These are phyloP conservation scores for Claviceps humidiphila DNA, from an alignment of 2,329 filamentous ascomycete genomes.

Conservation along the genomic window DNA sequence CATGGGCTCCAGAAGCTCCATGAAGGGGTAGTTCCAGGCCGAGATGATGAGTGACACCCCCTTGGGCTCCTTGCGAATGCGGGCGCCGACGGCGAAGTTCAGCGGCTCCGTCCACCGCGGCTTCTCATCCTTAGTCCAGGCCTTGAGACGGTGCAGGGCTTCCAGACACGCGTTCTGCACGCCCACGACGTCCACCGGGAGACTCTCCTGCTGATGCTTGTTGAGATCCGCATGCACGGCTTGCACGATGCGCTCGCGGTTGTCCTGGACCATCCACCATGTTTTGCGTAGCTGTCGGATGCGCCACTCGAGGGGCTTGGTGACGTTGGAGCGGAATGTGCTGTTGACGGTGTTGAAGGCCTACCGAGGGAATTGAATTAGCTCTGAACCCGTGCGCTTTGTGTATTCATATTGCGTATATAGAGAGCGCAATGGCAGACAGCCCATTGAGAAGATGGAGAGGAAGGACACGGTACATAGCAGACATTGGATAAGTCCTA, in stretches of 20 bases:
- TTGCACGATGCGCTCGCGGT: constrained; percentile 18
- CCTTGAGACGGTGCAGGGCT: constrained; percentile 24
- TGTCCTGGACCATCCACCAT: constrained; percentile 28
- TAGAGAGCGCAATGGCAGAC: too few species aligned
- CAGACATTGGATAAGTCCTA: too few species aligned
- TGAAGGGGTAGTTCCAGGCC: constrained; percentile 33
- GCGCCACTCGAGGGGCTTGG: constrained; percentile 25
- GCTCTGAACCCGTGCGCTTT: not conserved
- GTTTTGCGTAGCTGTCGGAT: constrained; percentile 27
- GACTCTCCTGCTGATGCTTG: constrained; percentile 20
- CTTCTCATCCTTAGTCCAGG: constrained; percentile 25
- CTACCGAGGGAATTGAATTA: not conserved
- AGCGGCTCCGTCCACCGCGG: constrained; percentile 15
- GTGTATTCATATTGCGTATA: too few species aligned
- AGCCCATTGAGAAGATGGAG: too few species aligned
- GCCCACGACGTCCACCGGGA: constrained; percentile 16
- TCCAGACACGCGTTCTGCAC: constrained; percentile 23
- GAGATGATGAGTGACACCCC: constrained; percentile 31
- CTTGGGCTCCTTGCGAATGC: constrained; percentile 28
- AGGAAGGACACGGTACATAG: too few species aligned
- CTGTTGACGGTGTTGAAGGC: constrained; percentile 3
- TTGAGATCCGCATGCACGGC: constrained; percentile 23
- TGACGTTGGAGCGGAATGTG: constrained; percentile 12
- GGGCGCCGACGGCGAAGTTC: constrained; percentile 17
- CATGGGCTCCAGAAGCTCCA: constrained; percentile 23